These are phyloP conservation scores for Cadophora sp. DNA, from an alignment of 2,329 filamentous ascomycete genomes.

Conservation along the genomic window DNA sequence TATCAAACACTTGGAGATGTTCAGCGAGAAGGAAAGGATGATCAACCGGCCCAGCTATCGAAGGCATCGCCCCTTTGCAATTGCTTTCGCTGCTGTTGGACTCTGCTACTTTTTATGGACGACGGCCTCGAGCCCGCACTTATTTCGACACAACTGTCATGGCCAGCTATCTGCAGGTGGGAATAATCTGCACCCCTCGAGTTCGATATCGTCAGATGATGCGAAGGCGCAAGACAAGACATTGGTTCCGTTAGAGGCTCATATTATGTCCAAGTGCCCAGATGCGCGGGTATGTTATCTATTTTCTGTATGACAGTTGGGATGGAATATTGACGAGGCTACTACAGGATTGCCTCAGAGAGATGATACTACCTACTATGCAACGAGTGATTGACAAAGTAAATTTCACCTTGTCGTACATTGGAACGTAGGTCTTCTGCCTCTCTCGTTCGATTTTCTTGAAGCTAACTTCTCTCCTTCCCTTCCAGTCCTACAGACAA, in stretches of 20 bases:
- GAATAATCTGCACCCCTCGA: not conserved
- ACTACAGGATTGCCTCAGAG: constrained; percentile 72
- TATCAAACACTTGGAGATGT: constrained; percentile 27
- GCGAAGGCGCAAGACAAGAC: constrained; percentile 6
- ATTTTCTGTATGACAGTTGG: not conserved
- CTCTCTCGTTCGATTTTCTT: not conserved
- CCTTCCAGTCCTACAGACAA: constrained; percentile 67
- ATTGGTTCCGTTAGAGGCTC: constrained; percentile 82
- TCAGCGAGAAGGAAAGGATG: constrained; percentile 32
- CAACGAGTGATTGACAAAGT: constrained; percentile 81
- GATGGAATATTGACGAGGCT: constrained; percentile 10
- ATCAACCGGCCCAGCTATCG: constrained; percentile 28
- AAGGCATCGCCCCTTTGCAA: constrained; percentile 31
- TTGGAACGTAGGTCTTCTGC: constrained; percentile 69
- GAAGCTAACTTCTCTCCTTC: constrained; percentile 15
- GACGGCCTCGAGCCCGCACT: constrained; percentile 10
- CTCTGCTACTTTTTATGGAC: constrained; percentile 37
- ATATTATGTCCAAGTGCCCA: constrained; percentile 97
- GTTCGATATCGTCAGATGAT: not conserved
- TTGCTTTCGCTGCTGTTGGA: constrained; percentile 34
- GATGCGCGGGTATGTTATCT: constrained; percentile 69
- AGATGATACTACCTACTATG: constrained; percentile 88
- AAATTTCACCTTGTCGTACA: constrained; percentile 89
- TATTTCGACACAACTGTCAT: constrained; percentile 22
- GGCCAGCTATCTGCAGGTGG: not conserved